Conservation (phyloP, 305 asterid genomes). For the Andrographis paniculata region DNA sequence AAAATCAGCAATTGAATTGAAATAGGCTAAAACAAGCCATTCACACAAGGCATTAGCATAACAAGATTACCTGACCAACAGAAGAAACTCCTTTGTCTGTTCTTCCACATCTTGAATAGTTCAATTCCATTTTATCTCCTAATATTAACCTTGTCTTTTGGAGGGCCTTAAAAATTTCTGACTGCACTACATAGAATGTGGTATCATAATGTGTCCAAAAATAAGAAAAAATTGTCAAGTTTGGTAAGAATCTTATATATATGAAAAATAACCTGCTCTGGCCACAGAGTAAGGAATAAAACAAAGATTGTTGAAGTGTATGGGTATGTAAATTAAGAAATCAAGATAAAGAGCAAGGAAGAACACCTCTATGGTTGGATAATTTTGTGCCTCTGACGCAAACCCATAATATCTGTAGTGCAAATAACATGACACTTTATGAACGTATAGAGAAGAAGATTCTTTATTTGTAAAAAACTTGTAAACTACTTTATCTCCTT, state of each 20-base stretch:
- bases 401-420: conserved; percentile 77
- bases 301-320: not conserved
- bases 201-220: conserved; percentile 10
- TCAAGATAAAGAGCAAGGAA: not conserved
- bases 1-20: conserved; percentile 8
- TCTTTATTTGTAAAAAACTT: too few species aligned
- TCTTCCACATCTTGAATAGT: conserved; percentile 94
- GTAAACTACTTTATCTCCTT: not conserved
- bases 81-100: conserved; percentile 99
- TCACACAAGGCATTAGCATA: too few species aligned
- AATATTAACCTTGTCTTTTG: conserved; percentile 65
- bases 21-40: conserved; percentile 11
- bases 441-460: not conserved
- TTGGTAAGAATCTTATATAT: not conserved
- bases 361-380: conserved; percentile 87
- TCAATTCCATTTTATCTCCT: conserved; percentile 78
- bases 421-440: conserved; percentile 18
- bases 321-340: not conserved
- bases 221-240: not conserved
- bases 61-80: conserved; percentile 98
- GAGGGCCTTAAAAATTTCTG: conserved; percentile 86
- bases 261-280: not conserved
- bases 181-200: conserved; percentile 38
- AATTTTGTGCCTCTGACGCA: conserved; percentile 95
- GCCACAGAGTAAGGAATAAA: not conserved